Evolutionary conservation across 2,329 filamentous ascomycete species (phyloP), one percentile per base, ranked within the genome.

Genomic region (Epichloe gansuensis): DNA sequence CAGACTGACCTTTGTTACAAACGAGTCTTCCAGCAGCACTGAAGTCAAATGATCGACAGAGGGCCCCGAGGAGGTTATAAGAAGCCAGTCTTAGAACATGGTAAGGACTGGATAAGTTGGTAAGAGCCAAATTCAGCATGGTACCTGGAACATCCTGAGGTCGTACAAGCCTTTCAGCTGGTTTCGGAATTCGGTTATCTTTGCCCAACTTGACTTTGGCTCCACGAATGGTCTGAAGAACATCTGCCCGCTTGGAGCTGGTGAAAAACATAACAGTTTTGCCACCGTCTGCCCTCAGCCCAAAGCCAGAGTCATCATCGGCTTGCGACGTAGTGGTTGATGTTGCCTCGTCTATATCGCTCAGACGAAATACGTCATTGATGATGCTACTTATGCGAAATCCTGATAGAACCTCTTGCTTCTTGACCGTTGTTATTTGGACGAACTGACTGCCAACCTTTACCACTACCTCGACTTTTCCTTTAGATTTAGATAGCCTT

Each of bases 231-330:
- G 78, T 77, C 63, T 82, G 77, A 3, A 86, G 69, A 21, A 86
- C 74, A 55, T 85, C 82, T 6, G 70, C 62, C 63, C 83, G 84
- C 62, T 78, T 80, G 1, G 80, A 73, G 57, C 82, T 85, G 17
- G 81, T 82, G 63, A 86, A 86, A 62, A 82, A 85, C 81, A 86
- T 85, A 51, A 85, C 77, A 48, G 85, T 81, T 65, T 82, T 85
- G 58, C 83, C 83, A 56, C 81, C 83, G 59, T 86, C 83, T 3
- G 82, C 82, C 48, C 82, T 75, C 31, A 86, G 68, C 1, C 82
- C 83, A 63, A 86, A 86, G 1, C 81, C 78, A 3, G 78, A 80
- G 57, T 85, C 81, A 54, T 86, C 82, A 54, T 85, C 82, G 0
- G 77, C 78, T 54, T 81, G 75, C 3, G 79, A 80, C 7, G 81